Percentiles rank a stretch among this genome's conserved stretches.
phyloP scores from a whole-genome alignment of 176 grass and related monocot genomes.

The Oropetium thomaeum region DNA sequence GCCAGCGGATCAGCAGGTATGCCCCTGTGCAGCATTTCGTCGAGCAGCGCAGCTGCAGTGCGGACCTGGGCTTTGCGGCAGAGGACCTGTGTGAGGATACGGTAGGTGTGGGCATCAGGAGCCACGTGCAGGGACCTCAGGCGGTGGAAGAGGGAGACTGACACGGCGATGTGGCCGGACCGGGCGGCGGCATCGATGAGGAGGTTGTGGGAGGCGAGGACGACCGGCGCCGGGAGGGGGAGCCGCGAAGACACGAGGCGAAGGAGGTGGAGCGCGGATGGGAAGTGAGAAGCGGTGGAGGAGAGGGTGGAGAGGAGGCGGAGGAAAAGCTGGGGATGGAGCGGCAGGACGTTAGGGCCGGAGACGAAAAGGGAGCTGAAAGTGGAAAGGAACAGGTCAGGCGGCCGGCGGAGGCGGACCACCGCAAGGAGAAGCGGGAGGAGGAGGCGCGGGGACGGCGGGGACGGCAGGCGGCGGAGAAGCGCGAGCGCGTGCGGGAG shows the following conservation, averaged over 20 bases:
- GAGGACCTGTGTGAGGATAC: conserved; percentile 53
- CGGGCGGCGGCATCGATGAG: conserved; percentile 70
- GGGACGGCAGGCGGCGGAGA: conserved; percentile 48
- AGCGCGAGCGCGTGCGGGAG: conserved; percentile 54
- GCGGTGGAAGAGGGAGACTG: conserved; percentile 63
- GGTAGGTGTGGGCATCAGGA: conserved; percentile 59
- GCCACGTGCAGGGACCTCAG: conserved; percentile 48
- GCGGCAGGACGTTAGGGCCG: conserved; percentile 39
- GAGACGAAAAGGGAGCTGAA: conserved; percentile 54
- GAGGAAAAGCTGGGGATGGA: conserved; percentile 38
- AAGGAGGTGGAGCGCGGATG: conserved; percentile 44
- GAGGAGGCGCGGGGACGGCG: conserved; percentile 44
- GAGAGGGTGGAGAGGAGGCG: conserved; percentile 42
- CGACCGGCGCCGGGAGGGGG: conserved; percentile 38
- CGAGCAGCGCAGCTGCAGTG: conserved; percentile 54
- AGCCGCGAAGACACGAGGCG: conserved; percentile 47
- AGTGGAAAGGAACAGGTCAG: conserved; percentile 54
- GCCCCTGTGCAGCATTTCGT: conserved; percentile 82
- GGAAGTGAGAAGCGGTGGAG: conserved; percentile 46
- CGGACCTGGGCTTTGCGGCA: conserved; percentile 65
- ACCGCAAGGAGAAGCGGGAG: conserved; percentile 50
- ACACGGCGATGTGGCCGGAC: conserved; percentile 47
- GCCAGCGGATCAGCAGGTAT: conserved; percentile 55
- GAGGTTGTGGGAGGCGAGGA: conserved; percentile 65
- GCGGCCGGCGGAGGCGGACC: conserved; percentile 45